phyloP scores from a whole-genome alignment of 345 rosid species.

The Eucalyptus albens region DNA sequence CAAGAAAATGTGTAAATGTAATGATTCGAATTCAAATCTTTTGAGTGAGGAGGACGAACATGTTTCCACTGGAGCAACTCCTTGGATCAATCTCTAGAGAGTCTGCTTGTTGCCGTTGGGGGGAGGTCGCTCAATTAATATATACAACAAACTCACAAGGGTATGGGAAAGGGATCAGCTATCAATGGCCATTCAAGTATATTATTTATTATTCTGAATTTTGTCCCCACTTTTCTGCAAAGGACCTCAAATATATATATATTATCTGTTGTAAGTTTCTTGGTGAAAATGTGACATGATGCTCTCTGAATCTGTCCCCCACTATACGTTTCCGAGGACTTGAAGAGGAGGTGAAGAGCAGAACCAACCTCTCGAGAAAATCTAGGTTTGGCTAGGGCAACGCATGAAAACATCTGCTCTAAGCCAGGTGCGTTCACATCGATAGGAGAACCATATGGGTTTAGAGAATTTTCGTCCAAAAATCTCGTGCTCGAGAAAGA shows the following conservation, averaged over 20 bases:
- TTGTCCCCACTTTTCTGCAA: background rate
- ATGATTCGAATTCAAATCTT: background rate
- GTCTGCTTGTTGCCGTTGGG: background rate
- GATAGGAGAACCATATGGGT: background rate
- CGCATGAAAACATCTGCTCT: background rate
- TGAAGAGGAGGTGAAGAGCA: background rate
- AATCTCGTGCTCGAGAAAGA: background rate
- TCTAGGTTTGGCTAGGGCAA: background rate
- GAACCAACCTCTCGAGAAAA: background rate
- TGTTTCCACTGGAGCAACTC: background rate
- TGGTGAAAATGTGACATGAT: background rate
- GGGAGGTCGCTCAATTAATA: background rate
- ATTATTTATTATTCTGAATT: background rate
- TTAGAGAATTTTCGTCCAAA: background rate
- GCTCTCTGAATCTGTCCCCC: background rate
- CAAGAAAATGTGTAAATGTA: background rate
- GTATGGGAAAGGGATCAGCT: background rate
- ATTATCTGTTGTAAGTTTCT: background rate
- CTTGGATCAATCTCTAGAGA: background rate
- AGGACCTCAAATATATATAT: background rate
- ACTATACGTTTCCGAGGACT: background rate
- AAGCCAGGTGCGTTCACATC: background rate
- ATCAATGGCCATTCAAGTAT: background rate
- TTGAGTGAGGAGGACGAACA: background rate
- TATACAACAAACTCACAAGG: background rate